A percentile compares a stretch with the other conserved stretches of the same genome.
Evolutionary conservation across 768 basidiomycete species (phyloP).

Genomic region (Lactifluus subvellereus): DNA sequence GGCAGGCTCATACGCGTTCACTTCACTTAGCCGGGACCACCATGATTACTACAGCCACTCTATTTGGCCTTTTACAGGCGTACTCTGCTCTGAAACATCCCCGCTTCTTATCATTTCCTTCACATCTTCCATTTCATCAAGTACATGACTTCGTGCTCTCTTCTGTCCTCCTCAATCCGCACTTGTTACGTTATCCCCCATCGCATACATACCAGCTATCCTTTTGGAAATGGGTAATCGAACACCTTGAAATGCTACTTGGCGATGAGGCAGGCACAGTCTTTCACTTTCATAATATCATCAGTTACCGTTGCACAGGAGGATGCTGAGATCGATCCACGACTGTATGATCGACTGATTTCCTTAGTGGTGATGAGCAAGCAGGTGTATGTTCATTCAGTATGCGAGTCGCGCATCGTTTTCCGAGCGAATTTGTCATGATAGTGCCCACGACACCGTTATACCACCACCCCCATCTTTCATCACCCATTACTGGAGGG

Average conservation of each 20-base stretch:
- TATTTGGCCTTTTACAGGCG: slow-evolving; percentile 43
- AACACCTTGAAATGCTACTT: slow-evolving; percentile 43
- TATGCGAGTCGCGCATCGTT: slow-evolving; percentile 25
- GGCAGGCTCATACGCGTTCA: slow-evolving; percentile 12
- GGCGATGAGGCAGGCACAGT: slow-evolving; percentile 42
- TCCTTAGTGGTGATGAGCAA: slow-evolving; percentile 35
- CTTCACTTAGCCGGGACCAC: no score
- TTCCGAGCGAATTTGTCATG: slow-evolving; percentile 20
- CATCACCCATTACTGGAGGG: slow-evolving; percentile 59
- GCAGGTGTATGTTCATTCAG: slow-evolving; percentile 29
- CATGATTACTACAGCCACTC: not conserved
- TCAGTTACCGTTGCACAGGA: slow-evolving; percentile 28
- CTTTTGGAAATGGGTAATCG: slow-evolving; percentile 74
- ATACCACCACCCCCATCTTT: slow-evolving; percentile 49
- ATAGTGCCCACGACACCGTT: slow-evolving; percentile 22
- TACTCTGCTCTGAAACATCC: slow-evolving; percentile 50
- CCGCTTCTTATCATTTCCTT: slow-evolving; percentile 39
- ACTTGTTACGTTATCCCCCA: slow-evolving; percentile 56
- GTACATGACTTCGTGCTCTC: slow-evolving; percentile 53
- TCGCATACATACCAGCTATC: slow-evolving; percentile 52
- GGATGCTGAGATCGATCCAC: slow-evolving; percentile 58
- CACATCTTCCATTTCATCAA: slow-evolving; percentile 32
- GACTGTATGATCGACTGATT: slow-evolving; percentile 59
- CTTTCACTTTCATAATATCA: slow-evolving; percentile 2
- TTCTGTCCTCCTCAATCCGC: slow-evolving; percentile 44